Evolutionary conservation across 768 basidiomycete genomes (phyloP), one percentile per base, ranked within the genome.

Genomic region (Rhodosporidiobolus sp.): DNA sequence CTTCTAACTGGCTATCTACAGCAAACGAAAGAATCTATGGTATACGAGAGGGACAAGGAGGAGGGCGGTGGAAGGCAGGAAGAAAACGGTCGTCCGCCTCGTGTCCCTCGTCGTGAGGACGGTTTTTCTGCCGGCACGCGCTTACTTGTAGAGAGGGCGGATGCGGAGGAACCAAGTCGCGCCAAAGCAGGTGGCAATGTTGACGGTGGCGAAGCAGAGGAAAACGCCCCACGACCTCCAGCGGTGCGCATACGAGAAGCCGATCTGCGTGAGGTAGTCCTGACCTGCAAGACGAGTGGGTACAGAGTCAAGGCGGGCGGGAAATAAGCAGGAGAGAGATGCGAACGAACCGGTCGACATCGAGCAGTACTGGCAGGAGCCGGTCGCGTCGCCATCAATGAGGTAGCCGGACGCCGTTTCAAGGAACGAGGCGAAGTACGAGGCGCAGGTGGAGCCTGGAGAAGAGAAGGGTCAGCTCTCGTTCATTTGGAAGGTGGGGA

Each of bases 401-500:
- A 77, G 55, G 63, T 70, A 75, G 38, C 76, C 76, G 26, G 56
- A 28, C 9, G 65, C 65, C 1, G 66, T 30, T 20, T 43, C 52
- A n/a, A 75, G 28, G 69, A 66, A 77, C 0, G 52, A 35, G 34
- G 52, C 58, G 34, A 67, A 61, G 73, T 74, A 77, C 19, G 38
- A 57, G 17, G 38, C 53, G 43, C 76, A 77, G 19, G 65, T 75
- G 35, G 43, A 34, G 26, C 73, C 76, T 32, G 63, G 28, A 19
- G 63, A 62, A 46, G 26, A 16, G 26, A 64, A 59, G 49, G 30
- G 53, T 54, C 53, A 54, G 53, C 28, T 2, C 11, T n/a, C n/a
- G n/a, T n/a, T n/a, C n/a, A n/a, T n/a, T n/a, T n/a, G n/a, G 45
- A 43, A 20, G n/a, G 26, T 16, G 26, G 17, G 3, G 34, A 48